phyloP scores from a whole-genome alignment of 208 protist species.

The Trypanosoma brucei region DNA sequence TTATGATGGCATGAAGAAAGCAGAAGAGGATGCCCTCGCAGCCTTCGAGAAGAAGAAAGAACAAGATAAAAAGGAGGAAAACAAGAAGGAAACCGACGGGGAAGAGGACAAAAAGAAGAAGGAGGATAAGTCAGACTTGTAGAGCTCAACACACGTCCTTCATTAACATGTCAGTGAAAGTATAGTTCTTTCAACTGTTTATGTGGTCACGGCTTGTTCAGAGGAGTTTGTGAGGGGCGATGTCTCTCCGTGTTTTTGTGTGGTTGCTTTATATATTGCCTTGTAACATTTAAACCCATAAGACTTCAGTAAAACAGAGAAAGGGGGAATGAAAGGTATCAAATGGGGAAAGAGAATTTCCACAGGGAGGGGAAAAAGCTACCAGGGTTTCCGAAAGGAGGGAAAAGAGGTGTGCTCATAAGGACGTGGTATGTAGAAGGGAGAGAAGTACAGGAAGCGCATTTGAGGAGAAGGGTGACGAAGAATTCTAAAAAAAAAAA shows the following conservation, averaged over 20 bases:
- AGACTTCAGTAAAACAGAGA: not conserved
- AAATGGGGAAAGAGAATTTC: slow-evolving; percentile 6
- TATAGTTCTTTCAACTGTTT: too few relatives aligned
- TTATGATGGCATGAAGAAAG: slow-evolving; percentile 22
- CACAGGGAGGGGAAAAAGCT: too few relatives aligned
- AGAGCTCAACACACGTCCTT: not conserved
- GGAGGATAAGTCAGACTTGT: slow-evolving; percentile 7
- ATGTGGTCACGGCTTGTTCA: too few relatives aligned
- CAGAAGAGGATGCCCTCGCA: slow-evolving; percentile 18
- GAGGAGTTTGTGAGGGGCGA: too few relatives aligned
- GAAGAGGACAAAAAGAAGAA: slow-evolving; percentile 4
- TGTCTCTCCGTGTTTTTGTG: too few relatives aligned
- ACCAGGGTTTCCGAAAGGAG: too few relatives aligned
- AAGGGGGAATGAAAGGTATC: not conserved
- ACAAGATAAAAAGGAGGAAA: slow-evolving; percentile 1
- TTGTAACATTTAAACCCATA: not conserved
- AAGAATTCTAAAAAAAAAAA: slow-evolving; percentile 1
- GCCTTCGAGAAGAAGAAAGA: slow-evolving; percentile 9
- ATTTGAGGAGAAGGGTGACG: not conserved
- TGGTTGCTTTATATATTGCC: too few relatives aligned
- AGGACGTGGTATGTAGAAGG: too few relatives aligned
- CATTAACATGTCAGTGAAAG: too few relatives aligned
- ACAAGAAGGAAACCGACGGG: slow-evolving; percentile 6
- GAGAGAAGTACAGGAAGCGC: not conserved
- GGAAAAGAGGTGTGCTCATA: too few relatives aligned